Base-by-base conservation (phyloP, 2,329 filamentous ascomycete species). In the Clarireedia homoeocarpa region DNA sequence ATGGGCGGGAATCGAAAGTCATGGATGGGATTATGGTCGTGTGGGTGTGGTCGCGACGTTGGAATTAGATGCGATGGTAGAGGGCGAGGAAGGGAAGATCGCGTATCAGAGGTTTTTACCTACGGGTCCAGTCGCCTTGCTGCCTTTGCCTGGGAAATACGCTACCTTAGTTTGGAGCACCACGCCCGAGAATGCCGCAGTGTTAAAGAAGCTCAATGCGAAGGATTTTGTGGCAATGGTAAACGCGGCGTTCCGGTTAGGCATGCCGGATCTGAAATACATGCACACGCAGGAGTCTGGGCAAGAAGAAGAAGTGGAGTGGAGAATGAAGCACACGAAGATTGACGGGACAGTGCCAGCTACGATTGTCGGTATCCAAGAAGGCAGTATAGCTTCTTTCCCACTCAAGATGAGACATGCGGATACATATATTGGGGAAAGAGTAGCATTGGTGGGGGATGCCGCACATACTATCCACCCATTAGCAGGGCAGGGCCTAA, bases 71-170 rank as follows among this genome's bases (percentile, higher is more conserved):
- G 80, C 80, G 55, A 73, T 75, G 48, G 80, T 79, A 38, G 80
- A 77, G 73, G 76, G 75, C 27, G 73, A 77, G 15, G 73, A 75
- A 49, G 52, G 46, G 5, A 90, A 88, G 69, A 90, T 86, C 49
- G 94, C 94, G 26, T 99, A 96, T 71, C 94, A 99, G 73, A 84
- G 94, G 54, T 99, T 99, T 74, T 77, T 99, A 14, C 94, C 94
- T 4, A 89, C 89, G 0, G 94, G 94, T 0, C 94, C 94, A 0
- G 83, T 97, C 51, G 94, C 94, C 17, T 84, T 97, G 74, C 82
- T 99, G 1, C 94, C 94, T 1, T 76, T 99, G 7, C 94, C 94
- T 0, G 88, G 88, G 20, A 87, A 88, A 61, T 81, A 83, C 69
- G 86, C 91, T 4, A 91, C 90, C 0, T 77, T 99, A 4, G 94